A percentile compares a stretch with the other conserved stretches of the same genome.
phyloP scores from a whole-genome alignment of 108 stramenopile species.

The Skeletonema costatum region DNA sequence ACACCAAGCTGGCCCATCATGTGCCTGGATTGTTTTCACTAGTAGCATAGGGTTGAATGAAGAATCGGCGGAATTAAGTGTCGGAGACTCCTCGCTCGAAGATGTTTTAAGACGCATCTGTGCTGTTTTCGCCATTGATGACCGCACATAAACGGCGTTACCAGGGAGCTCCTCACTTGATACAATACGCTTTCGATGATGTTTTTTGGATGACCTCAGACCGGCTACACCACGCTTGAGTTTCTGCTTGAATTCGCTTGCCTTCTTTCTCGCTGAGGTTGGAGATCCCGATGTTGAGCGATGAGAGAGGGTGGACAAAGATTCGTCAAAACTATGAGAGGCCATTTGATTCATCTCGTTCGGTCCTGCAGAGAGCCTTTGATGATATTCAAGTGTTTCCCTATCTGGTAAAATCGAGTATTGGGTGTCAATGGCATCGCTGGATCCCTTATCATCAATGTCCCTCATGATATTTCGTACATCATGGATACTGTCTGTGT shows the following conservation, averaged over 20 bases:
- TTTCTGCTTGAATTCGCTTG: constrained; percentile 14
- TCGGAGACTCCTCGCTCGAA: not conserved
- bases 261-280: constrained; percentile 3
- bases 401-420: constrained; percentile 35
- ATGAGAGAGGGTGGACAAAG: not conserved
- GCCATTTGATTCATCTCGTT: not conserved
- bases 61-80: not conserved
- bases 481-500: constrained; percentile 33
- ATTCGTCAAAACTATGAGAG: not conserved
- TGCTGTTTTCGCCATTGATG: constrained; percentile 19
- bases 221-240: constrained; percentile 7
- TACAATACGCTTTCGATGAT: constrained; percentile 20
- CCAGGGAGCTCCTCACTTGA: constrained; percentile 30
- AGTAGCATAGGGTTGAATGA: constrained; percentile 48
- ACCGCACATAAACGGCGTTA: constrained; percentile 38
- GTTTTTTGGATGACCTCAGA: constrained; percentile 7
- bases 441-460: constrained; percentile 26
- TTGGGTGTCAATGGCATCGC: constrained; percentile 24
- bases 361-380: not conserved
- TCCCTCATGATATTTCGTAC: constrained; percentile 39
- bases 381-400: constrained; percentile 15
- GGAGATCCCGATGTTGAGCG: not conserved
- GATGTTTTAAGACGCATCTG: constrained; percentile 2
- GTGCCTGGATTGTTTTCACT: constrained; percentile 38
- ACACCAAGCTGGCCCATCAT: constrained; percentile 55